Evolutionary conservation across 1,284 basidiomycete genomes (phyloP).

Genomic region (Fomitopsis pinicola): DNA sequence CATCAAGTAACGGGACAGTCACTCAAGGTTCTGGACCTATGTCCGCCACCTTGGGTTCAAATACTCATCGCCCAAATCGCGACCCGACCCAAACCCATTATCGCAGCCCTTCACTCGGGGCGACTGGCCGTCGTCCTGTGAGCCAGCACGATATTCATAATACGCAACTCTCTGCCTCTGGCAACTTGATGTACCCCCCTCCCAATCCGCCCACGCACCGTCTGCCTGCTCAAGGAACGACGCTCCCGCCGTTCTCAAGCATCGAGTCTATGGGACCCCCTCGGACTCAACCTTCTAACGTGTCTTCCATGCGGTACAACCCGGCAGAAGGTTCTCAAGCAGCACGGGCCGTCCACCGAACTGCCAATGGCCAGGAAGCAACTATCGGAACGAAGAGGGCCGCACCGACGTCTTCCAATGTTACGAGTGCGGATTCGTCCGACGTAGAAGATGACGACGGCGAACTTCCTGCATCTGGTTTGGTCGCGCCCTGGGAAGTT

Average conservation of each 20-base stretch:
- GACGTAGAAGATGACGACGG: slow-evolving; percentile 71
- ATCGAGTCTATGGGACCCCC: slow-evolving; percentile 55
- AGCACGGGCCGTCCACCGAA: slow-evolving; percentile 35
- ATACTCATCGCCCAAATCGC: slow-evolving; percentile 16
- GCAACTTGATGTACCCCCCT: slow-evolving; percentile 20
- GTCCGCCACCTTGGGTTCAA: slow-evolving; percentile 10
- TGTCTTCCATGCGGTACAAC: slow-evolving; percentile 58
- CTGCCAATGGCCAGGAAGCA: slow-evolving; percentile 25
- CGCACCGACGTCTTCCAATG: slow-evolving; percentile 55
- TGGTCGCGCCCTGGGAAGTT: slow-evolving; percentile 82
- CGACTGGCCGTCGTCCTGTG: slow-evolving; percentile 21
- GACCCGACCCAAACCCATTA: slow-evolving; percentile 20
- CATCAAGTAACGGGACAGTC: slow-evolving; percentile 20
- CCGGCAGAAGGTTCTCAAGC: slow-evolving; percentile 36
- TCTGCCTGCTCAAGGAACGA: slow-evolving; percentile 34
- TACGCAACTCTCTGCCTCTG: slow-evolving; percentile 11
- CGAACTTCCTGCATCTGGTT: slow-evolving; percentile 74
- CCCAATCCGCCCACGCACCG: slow-evolving; percentile 19
- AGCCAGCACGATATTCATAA: slow-evolving; percentile 24
- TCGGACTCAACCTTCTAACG: slow-evolving; percentile 42
- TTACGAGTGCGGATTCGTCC: slow-evolving; percentile 72
- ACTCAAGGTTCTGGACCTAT: slow-evolving; percentile 21
- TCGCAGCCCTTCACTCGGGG: slow-evolving; percentile 19
- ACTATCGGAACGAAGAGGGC: slow-evolving; percentile 51
- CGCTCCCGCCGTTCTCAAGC: slow-evolving; percentile 68